Conservation (phyloP, 106 monocot genomes). For the Allium sativum region DNA sequence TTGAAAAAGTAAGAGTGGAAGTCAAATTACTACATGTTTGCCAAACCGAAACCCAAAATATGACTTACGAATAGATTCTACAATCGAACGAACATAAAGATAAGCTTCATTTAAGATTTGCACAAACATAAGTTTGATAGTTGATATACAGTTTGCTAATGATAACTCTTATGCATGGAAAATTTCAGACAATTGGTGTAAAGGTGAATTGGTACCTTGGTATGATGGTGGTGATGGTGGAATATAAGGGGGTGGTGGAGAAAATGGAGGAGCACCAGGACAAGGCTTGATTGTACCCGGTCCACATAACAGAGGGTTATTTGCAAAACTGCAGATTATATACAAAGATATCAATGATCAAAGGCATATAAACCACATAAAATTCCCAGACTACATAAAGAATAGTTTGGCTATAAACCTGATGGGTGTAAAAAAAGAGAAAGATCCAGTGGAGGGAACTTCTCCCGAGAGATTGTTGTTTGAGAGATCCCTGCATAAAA, state of each 20-base stretch:
- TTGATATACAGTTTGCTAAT: not conserved
- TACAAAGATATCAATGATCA: conserved; percentile 1
- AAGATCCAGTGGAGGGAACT: conserved; percentile 82
- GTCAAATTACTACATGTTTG: too few species aligned
- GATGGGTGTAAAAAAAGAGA: conserved; percentile 86
- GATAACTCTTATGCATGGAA: conserved; percentile 3
- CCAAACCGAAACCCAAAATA: too few species aligned
- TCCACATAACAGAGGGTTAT: conserved; percentile 42
- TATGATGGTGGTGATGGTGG: conserved; percentile 22
- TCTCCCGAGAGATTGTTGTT: conserved; percentile 79
- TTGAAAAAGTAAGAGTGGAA: too few species aligned
- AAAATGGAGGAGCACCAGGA: conserved; percentile 38
- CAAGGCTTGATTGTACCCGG: conserved; percentile 34
- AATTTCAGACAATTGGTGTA: not conserved
- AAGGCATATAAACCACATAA: not conserved
- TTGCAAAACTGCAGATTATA: conserved; percentile 48
- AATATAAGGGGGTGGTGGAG: conserved; percentile 34
- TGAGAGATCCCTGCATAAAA: conserved; percentile 64
- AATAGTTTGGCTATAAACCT: conserved; percentile 25
- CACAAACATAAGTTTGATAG: too few species aligned
- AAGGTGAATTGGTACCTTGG: conserved; percentile 24
- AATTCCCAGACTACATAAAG: not conserved
- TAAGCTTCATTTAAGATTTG: too few species aligned
- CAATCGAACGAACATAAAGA: too few species aligned
- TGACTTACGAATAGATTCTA: too few species aligned